These are phyloP conservation scores for Penicillium palitans DNA, from an alignment of 2,329 filamentous ascomycete genomes.

Conservation along the genomic window DNA sequence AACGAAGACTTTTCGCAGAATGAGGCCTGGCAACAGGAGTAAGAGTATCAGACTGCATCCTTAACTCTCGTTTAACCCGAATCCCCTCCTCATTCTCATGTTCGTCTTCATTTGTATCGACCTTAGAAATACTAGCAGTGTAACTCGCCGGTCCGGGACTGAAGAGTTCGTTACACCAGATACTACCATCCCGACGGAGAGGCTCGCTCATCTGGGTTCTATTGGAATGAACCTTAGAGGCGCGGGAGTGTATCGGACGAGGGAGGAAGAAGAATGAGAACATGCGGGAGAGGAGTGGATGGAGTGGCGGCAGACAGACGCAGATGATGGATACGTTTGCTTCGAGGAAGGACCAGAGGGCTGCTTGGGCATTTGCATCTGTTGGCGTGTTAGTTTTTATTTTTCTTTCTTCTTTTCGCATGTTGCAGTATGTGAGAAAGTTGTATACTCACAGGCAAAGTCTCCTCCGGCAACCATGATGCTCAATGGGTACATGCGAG, in stretches of 20 bases:
- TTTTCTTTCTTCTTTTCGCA: neutral
- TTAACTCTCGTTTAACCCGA: constrained; percentile 31
- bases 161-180: constrained; percentile 23
- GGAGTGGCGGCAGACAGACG: constrained; percentile 30
- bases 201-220: constrained; percentile 11
- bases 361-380: constrained; percentile 28
- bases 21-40: neutral
- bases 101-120: constrained; percentile 16
- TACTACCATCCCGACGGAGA: constrained; percentile 8
- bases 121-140: constrained; percentile 30
- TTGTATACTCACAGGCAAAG: constrained; percentile 20
- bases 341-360: constrained; percentile 35
- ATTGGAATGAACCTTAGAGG: constrained; percentile 13
- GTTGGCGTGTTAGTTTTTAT: neutral
- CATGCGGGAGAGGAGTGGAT: constrained; percentile 28
- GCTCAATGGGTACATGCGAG: constrained; percentile 25
- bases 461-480: constrained; percentile 18
- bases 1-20: neutral
- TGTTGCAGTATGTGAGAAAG: neutral
- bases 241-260: constrained; percentile 14
- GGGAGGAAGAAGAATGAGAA: constrained; percentile 28
- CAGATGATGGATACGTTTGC: constrained; percentile 35
- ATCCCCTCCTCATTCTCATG: constrained; percentile 23
- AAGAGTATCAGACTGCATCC: constrained; percentile 24
- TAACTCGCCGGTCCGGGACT: constrained; percentile 21